Evolutionary conservation across 2,329 filamentous ascomycete genomes (phyloP).

Genomic region (Endocalyx cinctus): DNA sequence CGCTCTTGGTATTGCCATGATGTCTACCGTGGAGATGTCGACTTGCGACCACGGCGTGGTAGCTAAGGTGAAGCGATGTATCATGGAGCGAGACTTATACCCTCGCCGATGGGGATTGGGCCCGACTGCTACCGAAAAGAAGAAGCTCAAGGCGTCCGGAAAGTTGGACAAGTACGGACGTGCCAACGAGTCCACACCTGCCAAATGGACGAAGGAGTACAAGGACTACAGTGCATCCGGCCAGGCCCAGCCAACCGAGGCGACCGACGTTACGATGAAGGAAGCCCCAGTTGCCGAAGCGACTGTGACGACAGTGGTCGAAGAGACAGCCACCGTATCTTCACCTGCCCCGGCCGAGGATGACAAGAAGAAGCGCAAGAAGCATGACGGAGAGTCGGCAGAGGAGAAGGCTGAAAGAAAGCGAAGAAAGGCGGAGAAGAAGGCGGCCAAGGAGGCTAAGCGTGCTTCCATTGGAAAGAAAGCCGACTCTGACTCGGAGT

Average conservation of each 20-base stretch:
- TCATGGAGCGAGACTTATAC: slow-evolving; percentile 99
- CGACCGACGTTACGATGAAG: slow-evolving; percentile 38
- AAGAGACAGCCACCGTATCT: slow-evolving; percentile 32
- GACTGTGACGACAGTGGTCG: slow-evolving; percentile 31
- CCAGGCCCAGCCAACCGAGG: slow-evolving; percentile 37
- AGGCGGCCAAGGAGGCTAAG: slow-evolving; percentile 52
- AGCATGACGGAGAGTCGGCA: slow-evolving; percentile 71
- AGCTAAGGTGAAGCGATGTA: slow-evolving; percentile 98
- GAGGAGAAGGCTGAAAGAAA: slow-evolving; percentile 63
- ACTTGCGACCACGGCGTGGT: slow-evolving; percentile 97
- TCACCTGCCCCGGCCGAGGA: slow-evolving; percentile 45
- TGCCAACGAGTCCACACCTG: slow-evolving; percentile 85
- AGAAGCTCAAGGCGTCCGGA: slow-evolving; percentile 98
- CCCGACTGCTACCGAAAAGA: slow-evolving; percentile 91
- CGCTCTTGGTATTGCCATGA: slow-evolving; percentile 90
- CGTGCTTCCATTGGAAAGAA: slow-evolving; percentile 48
- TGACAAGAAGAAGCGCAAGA: slow-evolving; percentile 75
- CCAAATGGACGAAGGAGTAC: slow-evolving; percentile 90
- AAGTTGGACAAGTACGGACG: slow-evolving; percentile 98
- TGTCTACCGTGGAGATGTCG: slow-evolving; percentile 96
- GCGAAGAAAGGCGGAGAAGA: slow-evolving; percentile 57
- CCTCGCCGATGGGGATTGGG: slow-evolving; percentile 95
- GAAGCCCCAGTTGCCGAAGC: slow-evolving; percentile 37
- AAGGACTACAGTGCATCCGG: slow-evolving; percentile 73
- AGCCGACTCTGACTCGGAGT: slow-evolving; percentile 50